Evolutionary conservation across 2,329 filamentous ascomycete genomes (phyloP).

Genomic region (Aspergillus sp.): DNA sequence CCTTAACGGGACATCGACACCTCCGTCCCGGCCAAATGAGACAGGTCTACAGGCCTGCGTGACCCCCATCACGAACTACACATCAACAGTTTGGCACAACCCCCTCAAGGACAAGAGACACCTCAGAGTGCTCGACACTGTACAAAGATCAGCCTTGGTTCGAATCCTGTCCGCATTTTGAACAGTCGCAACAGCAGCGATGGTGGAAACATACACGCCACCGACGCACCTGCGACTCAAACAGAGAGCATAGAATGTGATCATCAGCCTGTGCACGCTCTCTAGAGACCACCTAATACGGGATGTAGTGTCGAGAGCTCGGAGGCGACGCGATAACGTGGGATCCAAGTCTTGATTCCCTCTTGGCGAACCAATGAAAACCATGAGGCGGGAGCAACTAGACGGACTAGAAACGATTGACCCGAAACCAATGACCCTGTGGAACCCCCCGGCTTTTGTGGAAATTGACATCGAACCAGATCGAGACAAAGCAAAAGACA

Average conservation of each 20-base stretch:
- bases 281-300: neutral
- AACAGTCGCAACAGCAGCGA: no score
- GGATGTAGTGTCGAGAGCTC: neutral
- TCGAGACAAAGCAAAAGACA: neutral
- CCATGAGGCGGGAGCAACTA: neutral
- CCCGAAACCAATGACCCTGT: neutral
- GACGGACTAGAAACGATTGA: neutral
- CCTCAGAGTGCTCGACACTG: neutral
- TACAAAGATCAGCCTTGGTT: no score
- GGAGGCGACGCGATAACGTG: neutral
- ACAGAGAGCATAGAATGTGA: no score
- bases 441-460: neutral
- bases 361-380: neutral
- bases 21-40: constrained; percentile 22
- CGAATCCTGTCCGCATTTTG: no score
- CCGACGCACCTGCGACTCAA: no score
- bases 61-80: constrained; percentile 22
- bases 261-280: no score
- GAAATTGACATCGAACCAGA: neutral
- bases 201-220: no score
- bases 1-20: constrained; percentile 18
- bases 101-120: neutral
- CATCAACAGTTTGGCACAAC: constrained; percentile 23
- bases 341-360: neutral
- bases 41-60: constrained; percentile 26